A percentile compares a stretch with the other conserved stretches of the same genome.
Conservation (phyloP, 1,139 yeast species). For the Candida sanyaensis region DNA sequence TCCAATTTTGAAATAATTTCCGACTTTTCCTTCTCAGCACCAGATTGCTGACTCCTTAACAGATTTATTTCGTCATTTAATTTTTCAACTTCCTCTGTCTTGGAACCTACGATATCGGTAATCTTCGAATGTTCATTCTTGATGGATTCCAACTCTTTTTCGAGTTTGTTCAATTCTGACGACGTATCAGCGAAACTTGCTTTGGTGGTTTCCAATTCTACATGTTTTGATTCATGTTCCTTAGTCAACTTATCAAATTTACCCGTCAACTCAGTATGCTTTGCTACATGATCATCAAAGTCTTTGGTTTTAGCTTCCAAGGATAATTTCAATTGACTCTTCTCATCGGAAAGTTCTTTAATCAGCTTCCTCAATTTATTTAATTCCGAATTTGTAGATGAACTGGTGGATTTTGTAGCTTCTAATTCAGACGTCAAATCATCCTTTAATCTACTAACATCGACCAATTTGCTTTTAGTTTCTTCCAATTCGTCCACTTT, state of each 20-base stretch:
- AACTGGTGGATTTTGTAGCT: not conserved
- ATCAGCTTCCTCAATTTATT: constrained; percentile 17
- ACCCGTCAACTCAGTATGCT: constrained; percentile 1
- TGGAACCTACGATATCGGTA: constrained; percentile 5
- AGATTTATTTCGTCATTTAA: constrained; percentile 22
- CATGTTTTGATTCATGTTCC: constrained; percentile 7
- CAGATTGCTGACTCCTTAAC: constrained; percentile 3
- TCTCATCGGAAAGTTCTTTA: constrained; percentile 8
- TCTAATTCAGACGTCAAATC: constrained; percentile 7
- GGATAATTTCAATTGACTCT: constrained; percentile 8
- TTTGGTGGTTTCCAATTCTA: not conserved
- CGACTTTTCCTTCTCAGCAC: not conserved
- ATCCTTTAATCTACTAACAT: constrained; percentile 3
- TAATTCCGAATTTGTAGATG: constrained; percentile 4
- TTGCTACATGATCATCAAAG: not conserved
- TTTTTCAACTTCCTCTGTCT: constrained; percentile 10
- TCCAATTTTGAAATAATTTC: constrained; percentile 4
- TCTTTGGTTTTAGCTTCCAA: constrained; percentile 5
- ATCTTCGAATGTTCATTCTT: constrained; percentile 3
- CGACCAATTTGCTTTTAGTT: not conserved
- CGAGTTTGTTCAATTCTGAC: not conserved
- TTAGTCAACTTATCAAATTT: constrained; percentile 6
- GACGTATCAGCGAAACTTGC: constrained; percentile 1
- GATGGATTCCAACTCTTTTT: constrained; percentile 10
- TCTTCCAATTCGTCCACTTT: not conserved